Evolutionary conservation across 148 eudicot genomes (phyloP).

Genomic region (Simmondsia chinensis): DNA sequence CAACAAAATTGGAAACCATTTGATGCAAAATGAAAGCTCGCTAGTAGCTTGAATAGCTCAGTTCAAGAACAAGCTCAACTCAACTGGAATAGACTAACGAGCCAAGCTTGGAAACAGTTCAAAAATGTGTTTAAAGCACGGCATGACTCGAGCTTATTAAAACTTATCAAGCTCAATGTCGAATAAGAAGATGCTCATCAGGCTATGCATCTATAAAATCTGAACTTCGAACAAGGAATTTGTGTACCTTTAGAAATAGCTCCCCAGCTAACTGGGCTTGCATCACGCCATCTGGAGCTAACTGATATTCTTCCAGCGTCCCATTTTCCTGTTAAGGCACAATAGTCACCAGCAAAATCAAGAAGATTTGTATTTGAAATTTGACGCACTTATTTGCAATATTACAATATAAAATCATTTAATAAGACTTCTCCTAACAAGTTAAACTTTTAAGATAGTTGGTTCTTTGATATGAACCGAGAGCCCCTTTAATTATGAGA

Average conservation of each 20-base stretch:
- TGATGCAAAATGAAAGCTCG: too few species aligned
- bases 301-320: slow-evolving; percentile 54
- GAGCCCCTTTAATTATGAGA: too few species aligned
- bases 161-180: background rate
- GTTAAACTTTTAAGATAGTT: too few species aligned
- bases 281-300: slow-evolving; percentile 63
- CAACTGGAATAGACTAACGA: background rate
- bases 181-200: background rate
- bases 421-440: too few species aligned
- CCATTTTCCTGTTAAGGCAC: slow-evolving; percentile 97
- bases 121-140: background rate
- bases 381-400: too few species aligned
- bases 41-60: background rate
- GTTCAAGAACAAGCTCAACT: background rate
- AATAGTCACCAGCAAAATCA: too few species aligned
- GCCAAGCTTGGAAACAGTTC: background rate
- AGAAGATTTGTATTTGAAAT: too few species aligned
- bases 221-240: background rate
- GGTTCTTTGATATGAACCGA: too few species aligned
- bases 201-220: background rate
- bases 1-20: background rate
- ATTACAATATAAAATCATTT: too few species aligned
- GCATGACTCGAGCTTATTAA: background rate
- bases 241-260: slow-evolving; percentile 66
- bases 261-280: slow-evolving; percentile 79